A percentile compares a stretch with the other conserved stretches of the same genome.
Conservation (phyloP, 2,329 filamentous ascomycete genomes). For the Fulvia fulva region DNA sequence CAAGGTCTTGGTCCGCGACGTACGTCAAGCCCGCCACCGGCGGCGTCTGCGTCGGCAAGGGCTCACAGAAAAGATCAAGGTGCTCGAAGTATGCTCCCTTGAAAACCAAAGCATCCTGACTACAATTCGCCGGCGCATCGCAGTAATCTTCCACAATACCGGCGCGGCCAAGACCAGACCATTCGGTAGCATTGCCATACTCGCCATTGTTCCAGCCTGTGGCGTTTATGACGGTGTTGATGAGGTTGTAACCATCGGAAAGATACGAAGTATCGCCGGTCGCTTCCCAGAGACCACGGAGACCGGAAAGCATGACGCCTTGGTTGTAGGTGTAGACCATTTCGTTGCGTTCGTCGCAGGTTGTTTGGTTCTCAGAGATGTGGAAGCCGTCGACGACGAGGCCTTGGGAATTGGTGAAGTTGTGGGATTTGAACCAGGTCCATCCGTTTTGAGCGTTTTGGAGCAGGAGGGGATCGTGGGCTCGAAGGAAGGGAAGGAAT, state of each 20-base stretch:
- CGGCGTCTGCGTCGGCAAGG: slow-evolving; percentile 48
- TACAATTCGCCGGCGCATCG: slow-evolving; percentile 71
- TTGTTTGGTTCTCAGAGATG: slow-evolving; percentile 58
- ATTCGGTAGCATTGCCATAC: slow-evolving; percentile 36
- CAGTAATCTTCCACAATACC: slow-evolving; percentile 83
- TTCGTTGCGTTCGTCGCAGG: slow-evolving; percentile 70
- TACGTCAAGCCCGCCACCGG: slow-evolving; percentile 45
- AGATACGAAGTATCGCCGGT: slow-evolving; percentile 70
- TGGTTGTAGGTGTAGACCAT: slow-evolving; percentile 98
- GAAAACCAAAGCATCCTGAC: slow-evolving; percentile 83
- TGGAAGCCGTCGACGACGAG: slow-evolving; percentile 84
- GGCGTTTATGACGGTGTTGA: slow-evolving; percentile 69
- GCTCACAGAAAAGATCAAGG: slow-evolving; percentile 71
- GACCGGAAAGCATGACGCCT: slow-evolving; percentile 80
- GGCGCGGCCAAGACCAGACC: slow-evolving; percentile 71
- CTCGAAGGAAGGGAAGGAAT: slow-evolving; percentile 19
- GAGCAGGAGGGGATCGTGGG: slow-evolving; percentile 53
- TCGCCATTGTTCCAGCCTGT: slow-evolving; percentile 62
- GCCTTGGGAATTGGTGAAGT: slow-evolving; percentile 74
- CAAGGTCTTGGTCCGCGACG: slow-evolving; percentile 32
- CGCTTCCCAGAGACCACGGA: slow-evolving; percentile 74
- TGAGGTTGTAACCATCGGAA: slow-evolving; percentile 70
- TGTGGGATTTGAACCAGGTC: slow-evolving; percentile 70
- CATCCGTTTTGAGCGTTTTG: slow-evolving; percentile 73
- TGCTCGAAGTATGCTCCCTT: slow-evolving; percentile 97